Evolutionary conservation across 805 yeast species (phyloP).

Genomic region (Ogataea neopini): DNA sequence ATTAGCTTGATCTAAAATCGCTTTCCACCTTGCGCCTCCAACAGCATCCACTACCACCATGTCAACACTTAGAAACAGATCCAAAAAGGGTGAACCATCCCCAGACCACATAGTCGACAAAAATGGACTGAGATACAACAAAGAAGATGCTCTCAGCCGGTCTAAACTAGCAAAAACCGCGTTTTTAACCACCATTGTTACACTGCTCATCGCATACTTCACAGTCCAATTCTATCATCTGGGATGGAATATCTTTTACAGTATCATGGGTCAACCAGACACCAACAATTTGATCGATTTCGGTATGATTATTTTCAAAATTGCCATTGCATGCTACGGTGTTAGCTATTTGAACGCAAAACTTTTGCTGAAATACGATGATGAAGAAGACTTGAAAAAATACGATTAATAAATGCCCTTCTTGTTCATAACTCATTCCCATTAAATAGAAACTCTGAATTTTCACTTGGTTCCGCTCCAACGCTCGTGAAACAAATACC

Average conservation of each 20-base stretch:
- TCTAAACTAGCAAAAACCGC: constrained; percentile 23
- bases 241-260: constrained; percentile 12
- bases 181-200: constrained; percentile 17
- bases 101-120: constrained; percentile 8
- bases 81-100: neutral
- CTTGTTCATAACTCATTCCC: constrained; percentile 1
- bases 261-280: constrained; percentile 1
- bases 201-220: constrained; percentile 12
- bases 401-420: constrained; percentile 21
- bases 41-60: neutral
- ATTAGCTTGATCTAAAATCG: neutral
- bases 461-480: constrained; percentile 1
- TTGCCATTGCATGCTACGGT: constrained; percentile 16
- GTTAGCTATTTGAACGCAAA: constrained; percentile 24
- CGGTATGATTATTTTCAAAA: constrained; percentile 19
- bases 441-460: constrained; percentile 1
- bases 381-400: constrained; percentile 31
- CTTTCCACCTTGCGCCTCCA: neutral
- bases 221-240: constrained; percentile 15
- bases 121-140: constrained; percentile 19
- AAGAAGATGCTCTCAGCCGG: constrained; percentile 25
- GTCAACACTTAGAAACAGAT: constrained; percentile 4
- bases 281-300: constrained; percentile 16
- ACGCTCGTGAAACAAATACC: constrained; percentile 30
- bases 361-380: constrained; percentile 26